phyloP scores from a whole-genome alignment of 495 filamentous ascomycete genomes.

The Bathelium albidoporum region DNA sequence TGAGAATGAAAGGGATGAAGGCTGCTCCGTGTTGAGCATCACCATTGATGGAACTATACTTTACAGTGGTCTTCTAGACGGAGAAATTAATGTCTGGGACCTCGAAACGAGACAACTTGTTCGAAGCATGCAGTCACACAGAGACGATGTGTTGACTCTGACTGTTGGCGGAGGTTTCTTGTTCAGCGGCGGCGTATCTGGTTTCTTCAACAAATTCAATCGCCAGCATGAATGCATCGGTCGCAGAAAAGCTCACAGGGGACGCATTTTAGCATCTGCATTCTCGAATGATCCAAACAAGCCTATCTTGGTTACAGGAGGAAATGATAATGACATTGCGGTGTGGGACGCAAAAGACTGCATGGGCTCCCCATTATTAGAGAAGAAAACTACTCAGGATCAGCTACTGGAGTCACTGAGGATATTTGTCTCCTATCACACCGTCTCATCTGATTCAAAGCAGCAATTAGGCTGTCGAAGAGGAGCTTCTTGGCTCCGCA shows the following conservation, averaged over 20 bases:
- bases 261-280: slow-evolving; percentile 79
- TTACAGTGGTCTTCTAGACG: slow-evolving; percentile 78
- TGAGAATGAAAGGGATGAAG: slow-evolving; percentile 54
- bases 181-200: slow-evolving; percentile 73
- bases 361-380: slow-evolving; percentile 33
- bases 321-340: slow-evolving; percentile 78
- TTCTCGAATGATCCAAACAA: slow-evolving; percentile 54
- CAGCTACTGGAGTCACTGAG: slow-evolving; percentile 73
- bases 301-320: slow-evolving; percentile 82
- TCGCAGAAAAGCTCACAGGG: slow-evolving; percentile 77
- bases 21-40: slow-evolving; percentile 72
- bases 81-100: slow-evolving; percentile 95
- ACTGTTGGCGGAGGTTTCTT: slow-evolving; percentile 72
- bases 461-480: slow-evolving; percentile 84
- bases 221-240: slow-evolving; percentile 76
- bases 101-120: slow-evolving; percentile 87
- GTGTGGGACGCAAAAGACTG: slow-evolving; percentile 73
- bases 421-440: slow-evolving; percentile 81
- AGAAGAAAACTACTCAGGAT: slow-evolving; percentile 53
- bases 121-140: slow-evolving; percentile 67
- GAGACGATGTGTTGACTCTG: slow-evolving; percentile 76
- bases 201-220: slow-evolving; percentile 72
- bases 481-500: slow-evolving; percentile 80
- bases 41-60: slow-evolving; percentile 78
- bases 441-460: slow-evolving; percentile 72